Base-by-base conservation (phyloP, 208 protist species). In the Acanthamoeba triangularis region DNA sequence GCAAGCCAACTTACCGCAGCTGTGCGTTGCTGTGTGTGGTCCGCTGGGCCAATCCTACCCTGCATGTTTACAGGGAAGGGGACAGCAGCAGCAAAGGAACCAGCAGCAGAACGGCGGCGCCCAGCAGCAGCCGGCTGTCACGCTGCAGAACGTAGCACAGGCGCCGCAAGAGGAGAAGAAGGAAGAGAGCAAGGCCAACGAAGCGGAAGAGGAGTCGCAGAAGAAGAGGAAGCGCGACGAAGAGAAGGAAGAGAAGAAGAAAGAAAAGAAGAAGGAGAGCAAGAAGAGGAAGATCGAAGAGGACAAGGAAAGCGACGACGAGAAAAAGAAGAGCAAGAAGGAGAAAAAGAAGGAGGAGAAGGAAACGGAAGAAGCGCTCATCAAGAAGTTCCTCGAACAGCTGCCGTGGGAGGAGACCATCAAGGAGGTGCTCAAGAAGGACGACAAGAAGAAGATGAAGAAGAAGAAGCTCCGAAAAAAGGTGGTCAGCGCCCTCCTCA, bases 391-490 rank as follows among this genome's bases (percentile, higher is more conserved):
- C 69, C 69, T 80, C 2, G 33, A 33, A 13, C 69, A 80, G 69
- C 69, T 80, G 16, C 69, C 69, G 25, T 80, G 69, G 69, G 69
- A 80, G 37, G 69, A 80, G 23, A 80, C 69, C 35, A 80, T 80
- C 69, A 88, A 88, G 44, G 80, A 88, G 41, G 80, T 65, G 33
- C 49, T 63, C 25, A 88, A 54, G 30, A 88, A 54, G 30, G 80
- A 52, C 23, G 52, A 88, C 52, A 88, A 88, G 80, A 63, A 52
- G 37, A 88, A 88, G 52, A 56, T 65, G 80, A 88, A 88, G 80
- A 59, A 16, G 8, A 88, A 88, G 80, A 88, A 88, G 80, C 80
- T 80, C 35, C 69, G 69, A 80, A 80, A 80, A 80, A 35, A 47
- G 30, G 69, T 47, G 25, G 69, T 80, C 69, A 80, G 69, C 69